Base-by-base conservation (phyloP, 192 early-diverging fungal species). In the Gryganskiella cystojenkinii region DNA sequence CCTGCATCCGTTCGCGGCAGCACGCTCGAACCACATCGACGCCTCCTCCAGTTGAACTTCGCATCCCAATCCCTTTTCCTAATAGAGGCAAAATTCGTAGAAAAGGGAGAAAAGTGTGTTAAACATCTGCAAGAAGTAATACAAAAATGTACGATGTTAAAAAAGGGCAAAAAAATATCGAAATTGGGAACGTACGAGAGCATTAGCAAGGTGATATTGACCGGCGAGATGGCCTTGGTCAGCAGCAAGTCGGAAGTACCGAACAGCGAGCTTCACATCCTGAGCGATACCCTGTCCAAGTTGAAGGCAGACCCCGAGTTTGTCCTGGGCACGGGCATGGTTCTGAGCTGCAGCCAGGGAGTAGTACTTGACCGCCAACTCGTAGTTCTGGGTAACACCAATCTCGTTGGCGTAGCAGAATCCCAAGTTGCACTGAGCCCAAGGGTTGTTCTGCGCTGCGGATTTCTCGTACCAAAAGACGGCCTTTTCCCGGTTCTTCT, bases 401-500 rank as follows among this genome's bases (percentile, higher is more conserved):
- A 91, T 83, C 27, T 89, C 92, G 60, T 89, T 91, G 47, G 88
- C 87, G 42, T 91, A 84, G 61, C 90, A 92, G 63, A 83, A 91
- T 2, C 90, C 92, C 24, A 91, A 81, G 62, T 90, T 92, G 81
- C 88, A 91, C 56, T 94, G 90, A 10, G 92, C 91, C 89, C 90
- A 92, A 4, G 92, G 89, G 70, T 92, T 89, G 33, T 91, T 89
- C 53, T 84, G 72, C 25, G 86, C 76, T 1, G 92, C 90, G 1
- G 92, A 88, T 27, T 80, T 63, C 31, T 85, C 79, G 55, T 91
- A 83, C 65, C 90, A 81, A 35, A 83, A 74, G 20, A 90, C 70
- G 7, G 92, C 88, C 66, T 88, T 83, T 30, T 76, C 54, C 19
- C 73, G 46, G 62, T 82, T 72, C 61, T 82, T 81, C 51, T 82